These are phyloP conservation scores for Coleophoma crateriformis DNA, from an alignment of 2,329 filamentous ascomycete species.

Conservation along the genomic window DNA sequence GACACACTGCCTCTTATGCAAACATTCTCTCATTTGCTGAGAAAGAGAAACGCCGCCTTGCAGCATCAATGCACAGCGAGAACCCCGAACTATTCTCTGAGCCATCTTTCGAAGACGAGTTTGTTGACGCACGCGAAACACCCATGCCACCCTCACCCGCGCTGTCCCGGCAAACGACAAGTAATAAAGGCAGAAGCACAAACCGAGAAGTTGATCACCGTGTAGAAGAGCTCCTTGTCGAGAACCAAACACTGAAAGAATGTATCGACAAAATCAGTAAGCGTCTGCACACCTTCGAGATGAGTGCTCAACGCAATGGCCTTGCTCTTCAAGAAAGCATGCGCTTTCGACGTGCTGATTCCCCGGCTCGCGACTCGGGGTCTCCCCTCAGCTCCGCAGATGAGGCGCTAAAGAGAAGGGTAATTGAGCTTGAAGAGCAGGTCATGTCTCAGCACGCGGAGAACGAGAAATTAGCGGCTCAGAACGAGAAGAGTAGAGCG, in stretches of 20 bases:
- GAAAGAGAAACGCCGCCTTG: constrained; percentile 58
- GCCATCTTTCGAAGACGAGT: constrained; percentile 73
- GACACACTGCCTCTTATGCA: constrained; percentile 88
- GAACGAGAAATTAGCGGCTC: constrained; percentile 54
- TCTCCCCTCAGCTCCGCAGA: constrained; percentile 25
- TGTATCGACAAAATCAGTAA: constrained; percentile 82
- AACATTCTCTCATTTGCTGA: constrained; percentile 72
- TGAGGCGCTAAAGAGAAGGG: constrained; percentile 40
- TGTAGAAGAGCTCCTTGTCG: constrained; percentile 80
- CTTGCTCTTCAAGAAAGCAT: constrained; percentile 82
- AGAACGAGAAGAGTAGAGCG: constrained; percentile 53
- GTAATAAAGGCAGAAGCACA: constrained; percentile 30
- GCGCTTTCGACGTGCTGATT: constrained; percentile 53
- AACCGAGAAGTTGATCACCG: constrained; percentile 55
- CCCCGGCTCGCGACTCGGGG: constrained; percentile 32
- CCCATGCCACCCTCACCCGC: constrained; percentile 34
- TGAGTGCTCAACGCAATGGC: constrained; percentile 81
- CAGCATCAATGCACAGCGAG: constrained; percentile 39
- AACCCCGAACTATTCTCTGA: constrained; percentile 31
- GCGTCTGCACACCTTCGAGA: constrained; percentile 88
- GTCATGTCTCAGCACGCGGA: constrained; percentile 52
- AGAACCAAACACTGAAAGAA: constrained; percentile 81
- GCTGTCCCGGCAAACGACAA: constrained; percentile 28
- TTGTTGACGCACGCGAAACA: constrained; percentile 80
- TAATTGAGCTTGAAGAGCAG: constrained; percentile 64